Percentiles rank a stretch among this genome's conserved stretches.
phyloP scores from a whole-genome alignment of 257 asterid genomes.

The Solanum piurae region DNA sequence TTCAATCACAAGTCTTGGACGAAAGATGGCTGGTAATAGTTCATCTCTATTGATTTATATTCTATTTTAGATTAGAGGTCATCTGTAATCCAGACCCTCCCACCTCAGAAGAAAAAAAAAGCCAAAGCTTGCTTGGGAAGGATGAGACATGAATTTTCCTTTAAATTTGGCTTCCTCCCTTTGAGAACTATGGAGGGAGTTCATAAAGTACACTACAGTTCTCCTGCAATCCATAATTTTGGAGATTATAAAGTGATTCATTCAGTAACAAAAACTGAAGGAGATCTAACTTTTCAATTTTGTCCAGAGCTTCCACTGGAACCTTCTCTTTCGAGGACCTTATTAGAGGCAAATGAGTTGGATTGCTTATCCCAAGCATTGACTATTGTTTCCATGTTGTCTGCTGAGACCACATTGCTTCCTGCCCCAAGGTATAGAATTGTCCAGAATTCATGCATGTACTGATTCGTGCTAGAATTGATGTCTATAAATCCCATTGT shows the following conservation, averaged over 20 bases:
- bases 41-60: slow-evolving; percentile 4
- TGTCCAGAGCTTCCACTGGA: slow-evolving; percentile 92
- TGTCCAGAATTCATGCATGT: neutral
- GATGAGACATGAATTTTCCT: neutral
- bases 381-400: slow-evolving; percentile 90
- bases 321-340: slow-evolving; percentile 92
- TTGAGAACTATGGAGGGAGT: neutral
- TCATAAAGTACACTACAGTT: neutral
- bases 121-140: neutral
- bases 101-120: neutral
- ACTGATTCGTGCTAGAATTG: neutral
- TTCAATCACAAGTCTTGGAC: slow-evolving; percentile 67
- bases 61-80: neutral
- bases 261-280: neutral
- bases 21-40: slow-evolving; percentile 72
- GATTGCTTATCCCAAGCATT: slow-evolving; percentile 82
- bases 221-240: neutral
- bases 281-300: neutral
- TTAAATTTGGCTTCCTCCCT: neutral
- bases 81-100: neutral
- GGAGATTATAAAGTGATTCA: neutral
- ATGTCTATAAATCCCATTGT: neutral
- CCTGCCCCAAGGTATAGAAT: slow-evolving; percentile 49
- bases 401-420: slow-evolving; percentile 84
- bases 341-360: slow-evolving; percentile 80